phyloP scores from a whole-genome alignment of 2,329 filamentous ascomycete species.

The Colletotrichum musicola region DNA sequence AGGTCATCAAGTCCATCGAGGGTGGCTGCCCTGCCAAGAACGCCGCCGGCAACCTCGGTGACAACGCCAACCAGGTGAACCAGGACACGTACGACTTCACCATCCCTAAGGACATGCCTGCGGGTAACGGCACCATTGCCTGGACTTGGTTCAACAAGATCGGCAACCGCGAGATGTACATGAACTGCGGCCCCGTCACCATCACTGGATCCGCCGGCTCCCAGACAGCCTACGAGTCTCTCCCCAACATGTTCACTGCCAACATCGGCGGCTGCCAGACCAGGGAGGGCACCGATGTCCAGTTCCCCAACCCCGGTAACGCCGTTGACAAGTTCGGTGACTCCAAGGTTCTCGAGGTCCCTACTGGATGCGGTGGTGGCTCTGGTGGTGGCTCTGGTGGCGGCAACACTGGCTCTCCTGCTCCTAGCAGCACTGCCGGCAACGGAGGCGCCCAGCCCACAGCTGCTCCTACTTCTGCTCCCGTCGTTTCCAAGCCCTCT shows the following conservation, averaged over 20 bases:
- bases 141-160: constrained; percentile 97
- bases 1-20: constrained; percentile 89
- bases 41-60: constrained; percentile 68
- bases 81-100: constrained; percentile 75
- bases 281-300: constrained; percentile 52
- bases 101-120: constrained; percentile 77
- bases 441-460: constrained; percentile 32
- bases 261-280: constrained; percentile 75
- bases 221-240: constrained; percentile 66
- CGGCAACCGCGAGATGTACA: constrained; percentile 96
- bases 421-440: neutral
- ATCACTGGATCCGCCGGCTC: constrained; percentile 68
- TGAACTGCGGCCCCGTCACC: constrained; percentile 88
- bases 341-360: too few relatives aligned
- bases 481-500: constrained; percentile 21
- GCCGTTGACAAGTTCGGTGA: constrained; percentile 12
- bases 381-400: neutral
- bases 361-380: neutral
- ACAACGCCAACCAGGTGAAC: constrained; percentile 56
- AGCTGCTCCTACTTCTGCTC: constrained; percentile 39
- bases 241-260: constrained; percentile 82
- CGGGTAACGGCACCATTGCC: constrained; percentile 83
- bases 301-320: constrained; percentile 14
- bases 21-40: constrained; percentile 83
- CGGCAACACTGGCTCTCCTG: constrained; percentile 18